Base-by-base conservation (phyloP, 495 filamentous ascomycete species). In the Penicillium nucicola region DNA sequence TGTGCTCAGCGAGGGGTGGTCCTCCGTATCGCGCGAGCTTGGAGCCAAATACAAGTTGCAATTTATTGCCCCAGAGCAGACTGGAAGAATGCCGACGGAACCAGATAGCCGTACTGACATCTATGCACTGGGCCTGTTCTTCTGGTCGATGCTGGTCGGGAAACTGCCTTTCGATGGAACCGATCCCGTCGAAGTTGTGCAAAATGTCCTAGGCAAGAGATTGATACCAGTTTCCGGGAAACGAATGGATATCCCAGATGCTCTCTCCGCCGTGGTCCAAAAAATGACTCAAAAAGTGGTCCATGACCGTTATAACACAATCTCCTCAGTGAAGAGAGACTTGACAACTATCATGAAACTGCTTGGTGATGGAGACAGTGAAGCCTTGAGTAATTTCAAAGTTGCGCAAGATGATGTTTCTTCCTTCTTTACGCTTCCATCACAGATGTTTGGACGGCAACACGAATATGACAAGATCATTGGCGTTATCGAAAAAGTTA, bases 51-150 rank as follows among this genome's bases (percentile, higher is more conserved):
- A 88, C 56, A 95, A 93, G 67, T 72, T 96, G 17, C 82, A 89
- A 49, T 95, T 85, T 59, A 90, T 96, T 63, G 90, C 88, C 36
- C 89, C 91, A 0, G 91, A 96, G 57, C 90, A 95, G 74, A 96
- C 90, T 12, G 91, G 91, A 19, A 83, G 91, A 13, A 85, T 95
- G 80, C 86, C 89, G 2, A 89, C 86, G 14, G 89, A 93, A 58
- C 91, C 91, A 1, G 90, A 96, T 68, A 87, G 82, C 47, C 80
- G 91, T 38, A 95, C 90, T 9, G 91, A 95, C 68, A 91, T 95
- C 30, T 96, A 95, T 64, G 88, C 88, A 2, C 75, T 95, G 2
- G 91, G 91, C 11, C 79, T 95, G 45, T 66, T 95, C 5, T 92
- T 95, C 62, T 96, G 88, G 85, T 87, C 78, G 19, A 83, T 95